Base-by-base conservation (phyloP, 2,329 filamentous ascomycete species). In the Cryphonectria japonica region DNA sequence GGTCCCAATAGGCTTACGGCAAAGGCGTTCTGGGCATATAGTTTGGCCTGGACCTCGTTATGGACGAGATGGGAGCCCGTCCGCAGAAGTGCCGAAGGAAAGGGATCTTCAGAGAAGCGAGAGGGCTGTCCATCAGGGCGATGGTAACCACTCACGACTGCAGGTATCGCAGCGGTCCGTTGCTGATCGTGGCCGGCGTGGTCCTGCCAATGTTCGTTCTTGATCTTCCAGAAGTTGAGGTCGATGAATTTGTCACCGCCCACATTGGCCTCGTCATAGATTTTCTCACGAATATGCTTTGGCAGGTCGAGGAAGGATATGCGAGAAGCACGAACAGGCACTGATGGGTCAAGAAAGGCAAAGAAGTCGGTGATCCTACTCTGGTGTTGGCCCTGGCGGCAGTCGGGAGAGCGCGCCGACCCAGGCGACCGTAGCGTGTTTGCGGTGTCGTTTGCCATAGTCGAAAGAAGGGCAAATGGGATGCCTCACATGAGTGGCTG, bases 201-300 rank as follows among this genome's bases (percentile, higher is more conserved):
- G 41, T 66, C 64, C 29, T 52, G 19, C 46, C 41, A 37, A 32
- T 11, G 29, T 9, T 16, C 26, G 16, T 32, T n/a, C 32, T 66
- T 54, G 43, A 7, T 26, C 3, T 32, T 26, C 64, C 64, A 66
- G 43, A 66, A 52, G 43, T 66, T 52, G 16, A 52, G 64, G n/a
- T 37, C 43, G 34, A 66, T 66, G 64, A 66, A 66, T 22, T 66
- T 54, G 43, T 43, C 14, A 9, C 43, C 43, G 19, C 64, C 41
- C 16, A 66, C 46, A 9, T 57, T 52, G 7, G 64, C 64, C 32
- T 66, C 46, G 14, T 66, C 64, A 22, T 66, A 66, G 64, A 66
- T 57, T 19, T 19, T 52, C 29, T 66, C 43, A 37, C 64, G 64
- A 6, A 66, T 22, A 22, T 52, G 41, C 29, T 19, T 32, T 16